Conservation (phyloP, 306 rosid genomes). For the Inga leiocalycina region DNA sequence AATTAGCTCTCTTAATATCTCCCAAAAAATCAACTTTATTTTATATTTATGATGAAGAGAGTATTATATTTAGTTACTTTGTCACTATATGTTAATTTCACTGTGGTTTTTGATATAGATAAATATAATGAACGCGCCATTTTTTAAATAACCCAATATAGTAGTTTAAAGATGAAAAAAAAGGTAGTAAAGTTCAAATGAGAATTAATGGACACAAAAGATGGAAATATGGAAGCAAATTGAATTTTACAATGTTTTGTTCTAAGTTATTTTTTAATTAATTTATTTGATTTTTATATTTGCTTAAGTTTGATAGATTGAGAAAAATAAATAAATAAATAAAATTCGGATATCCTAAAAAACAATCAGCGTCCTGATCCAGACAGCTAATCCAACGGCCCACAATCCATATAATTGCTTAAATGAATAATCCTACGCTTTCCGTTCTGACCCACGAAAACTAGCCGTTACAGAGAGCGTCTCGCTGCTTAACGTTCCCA, state of each 20-base stretch:
- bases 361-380: background rate
- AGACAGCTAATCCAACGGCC: conserved; percentile 40
- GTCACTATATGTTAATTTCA: background rate
- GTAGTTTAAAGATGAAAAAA: background rate
- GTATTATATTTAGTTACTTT: too few species aligned
- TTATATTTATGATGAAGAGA: too few species aligned
- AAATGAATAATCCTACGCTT: conserved; percentile 31
- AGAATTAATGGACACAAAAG: background rate
- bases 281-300: too few species aligned
- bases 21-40: too few species aligned
- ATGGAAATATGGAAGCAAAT: too few species aligned
- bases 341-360: background rate
- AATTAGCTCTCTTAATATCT: too few species aligned
- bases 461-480: conserved; percentile 75
- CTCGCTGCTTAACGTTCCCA: conserved; percentile 43
- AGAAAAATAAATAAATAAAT: background rate
- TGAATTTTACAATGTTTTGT: too few species aligned
- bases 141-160: background rate
- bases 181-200: background rate
- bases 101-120: background rate
- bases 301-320: background rate
- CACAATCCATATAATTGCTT: background rate
- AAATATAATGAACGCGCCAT: background rate
- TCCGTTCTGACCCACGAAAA: conserved; percentile 31
- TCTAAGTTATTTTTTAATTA: background rate